Evolutionary conservation across 108 stramenopile species (phyloP).

Genomic region (Skeletonema potamos): DNA sequence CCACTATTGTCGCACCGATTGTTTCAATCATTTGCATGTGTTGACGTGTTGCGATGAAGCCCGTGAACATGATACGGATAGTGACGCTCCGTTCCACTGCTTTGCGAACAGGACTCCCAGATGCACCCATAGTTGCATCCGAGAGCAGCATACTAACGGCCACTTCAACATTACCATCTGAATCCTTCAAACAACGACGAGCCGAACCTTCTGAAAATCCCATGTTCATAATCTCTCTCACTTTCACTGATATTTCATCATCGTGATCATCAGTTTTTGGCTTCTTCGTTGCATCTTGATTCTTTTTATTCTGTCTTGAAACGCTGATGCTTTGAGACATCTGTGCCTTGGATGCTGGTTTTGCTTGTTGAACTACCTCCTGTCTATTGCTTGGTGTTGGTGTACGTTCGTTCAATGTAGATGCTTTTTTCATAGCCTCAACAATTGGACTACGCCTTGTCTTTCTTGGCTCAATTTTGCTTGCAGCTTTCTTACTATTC

Average conservation of each 20-base stretch:
- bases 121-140: background rate
- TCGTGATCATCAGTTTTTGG: background rate
- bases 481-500: background rate
- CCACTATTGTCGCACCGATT: constrained; percentile 55
- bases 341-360: background rate
- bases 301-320: background rate
- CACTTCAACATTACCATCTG: constrained; percentile 29
- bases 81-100: background rate
- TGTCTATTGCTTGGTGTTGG: background rate
- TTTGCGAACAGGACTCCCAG: background rate
- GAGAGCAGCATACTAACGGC: constrained; percentile 42
- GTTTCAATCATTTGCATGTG: constrained; percentile 48
- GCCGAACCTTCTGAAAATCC: constrained; percentile 27
- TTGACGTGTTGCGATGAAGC: constrained; percentile 16
- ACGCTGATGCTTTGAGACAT: background rate
- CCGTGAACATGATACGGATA: constrained; percentile 42
- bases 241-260: background rate
- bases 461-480: background rate
- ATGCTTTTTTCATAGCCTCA: constrained; percentile 15
- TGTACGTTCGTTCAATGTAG: background rate
- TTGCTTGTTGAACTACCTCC: background rate
- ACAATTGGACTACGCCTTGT: constrained; percentile 12
- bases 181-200: constrained; percentile 16
- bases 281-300: background rate
- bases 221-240: constrained; percentile 26